Base-by-base conservation (phyloP, 2,329 filamentous ascomycete genomes). In the Lasiodiplodia hormozganensis region DNA sequence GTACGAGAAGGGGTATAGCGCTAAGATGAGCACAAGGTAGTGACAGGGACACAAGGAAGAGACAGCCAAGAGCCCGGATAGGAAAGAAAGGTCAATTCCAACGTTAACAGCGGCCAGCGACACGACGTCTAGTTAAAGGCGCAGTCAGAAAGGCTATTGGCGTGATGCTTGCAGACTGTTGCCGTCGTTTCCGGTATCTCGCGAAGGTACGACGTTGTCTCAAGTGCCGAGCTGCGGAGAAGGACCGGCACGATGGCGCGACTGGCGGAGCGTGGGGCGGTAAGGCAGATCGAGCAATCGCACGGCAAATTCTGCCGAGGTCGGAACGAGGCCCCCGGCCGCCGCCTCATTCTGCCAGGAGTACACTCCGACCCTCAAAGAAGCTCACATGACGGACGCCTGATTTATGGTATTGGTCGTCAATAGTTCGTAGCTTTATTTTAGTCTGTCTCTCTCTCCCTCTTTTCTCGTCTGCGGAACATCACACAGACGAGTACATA, bases 401-500 rank as follows among this genome's bases (percentile, higher is more conserved):
- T 64, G 31, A n/a, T 18, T 51, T 16, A 31, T 57, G 14, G 53
- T 43, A n/a, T 62, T 31, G n/a, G 56, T 49, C 57, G 23, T 52
- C 23, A 31, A 36, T 31, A 31, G n/a, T 62, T 51, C 58, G 43
- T 54, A 14, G 49, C 62, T 65, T 65, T 54, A 2, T 31, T 65
- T 65, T 28, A 21, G 21, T 64, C 47, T 64, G 12, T 65, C 47
- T 36, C 40, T 18, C 7, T 47, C 43, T 21, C 43, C 38, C 51
- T 57, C 51, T 57, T 43, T 60, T 23, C 53, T 60, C 53, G 8
- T 67, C 65, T 57, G 51, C 25, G 36, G 21, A 34, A 43, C 49
- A 47, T 56, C 36, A 62, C 25, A 43, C 58, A 62, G 58, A 62
- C 40, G 49, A n/a, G 47, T 38, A 56, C 60, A 64, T 64, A 52